Evolutionary conservation across 2,329 filamentous ascomycete species (phyloP).

Genomic region (Cladorrhinum sp.): DNA sequence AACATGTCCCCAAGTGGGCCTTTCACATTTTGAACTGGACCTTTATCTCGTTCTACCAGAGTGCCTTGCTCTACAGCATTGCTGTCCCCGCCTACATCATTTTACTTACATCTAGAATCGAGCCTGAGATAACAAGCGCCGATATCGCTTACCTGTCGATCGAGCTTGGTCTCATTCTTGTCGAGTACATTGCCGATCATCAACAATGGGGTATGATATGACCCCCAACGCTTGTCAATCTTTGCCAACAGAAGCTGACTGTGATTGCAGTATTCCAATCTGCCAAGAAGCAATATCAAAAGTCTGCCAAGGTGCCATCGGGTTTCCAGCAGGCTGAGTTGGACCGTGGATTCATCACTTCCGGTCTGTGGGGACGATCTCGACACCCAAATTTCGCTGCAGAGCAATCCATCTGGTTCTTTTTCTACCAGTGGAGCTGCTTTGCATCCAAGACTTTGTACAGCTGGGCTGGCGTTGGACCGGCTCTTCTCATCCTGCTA

Average conservation of each 20-base stretch:
- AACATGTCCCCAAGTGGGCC: conserved; percentile 56
- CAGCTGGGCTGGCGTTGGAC: conserved; percentile 76
- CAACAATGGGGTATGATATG: conserved; percentile 75
- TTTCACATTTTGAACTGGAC: conserved; percentile 84
- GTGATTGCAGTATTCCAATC: conserved; percentile 63
- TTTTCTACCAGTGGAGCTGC: conserved; percentile 85
- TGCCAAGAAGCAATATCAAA: conserved; percentile 74
- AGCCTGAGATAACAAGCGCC: conserved; percentile 43
- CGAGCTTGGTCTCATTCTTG: conserved; percentile 50
- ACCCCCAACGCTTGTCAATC: neutral
- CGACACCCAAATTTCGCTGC: conserved; percentile 93
- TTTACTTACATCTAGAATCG: conserved; percentile 66
- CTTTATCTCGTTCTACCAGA: conserved; percentile 87
- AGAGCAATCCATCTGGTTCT: conserved; percentile 87
- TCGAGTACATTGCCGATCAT: conserved; percentile 81
- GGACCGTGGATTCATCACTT: conserved; percentile 83
- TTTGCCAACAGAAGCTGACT: conserved; percentile 11
- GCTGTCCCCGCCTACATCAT: conserved; percentile 77
- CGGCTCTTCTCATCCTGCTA: conserved; percentile 66
- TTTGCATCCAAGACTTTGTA: conserved; percentile 66
- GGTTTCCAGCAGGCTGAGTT: conserved; percentile 70
- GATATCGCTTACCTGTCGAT: conserved; percentile 49
- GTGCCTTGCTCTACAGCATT: conserved; percentile 74
- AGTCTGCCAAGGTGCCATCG: conserved; percentile 66
- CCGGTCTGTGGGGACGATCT: conserved; percentile 81